Base-by-base conservation (phyloP, 2,329 filamentous ascomycete species). In the Penicillium sp. region DNA sequence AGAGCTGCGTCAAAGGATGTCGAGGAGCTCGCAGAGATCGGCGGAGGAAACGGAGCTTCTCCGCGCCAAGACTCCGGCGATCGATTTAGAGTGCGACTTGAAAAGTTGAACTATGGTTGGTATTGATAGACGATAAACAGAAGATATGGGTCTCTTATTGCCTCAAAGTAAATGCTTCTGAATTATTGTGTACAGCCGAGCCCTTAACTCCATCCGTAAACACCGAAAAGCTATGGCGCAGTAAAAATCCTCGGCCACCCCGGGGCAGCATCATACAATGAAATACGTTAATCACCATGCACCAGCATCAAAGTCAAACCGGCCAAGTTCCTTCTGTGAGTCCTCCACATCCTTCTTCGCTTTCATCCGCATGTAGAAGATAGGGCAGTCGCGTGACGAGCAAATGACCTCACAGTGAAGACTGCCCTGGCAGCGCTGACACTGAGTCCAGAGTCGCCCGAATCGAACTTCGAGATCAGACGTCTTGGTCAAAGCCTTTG, bases 361-460 rank as follows among this genome's bases (percentile, higher is more conserved):
- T 81, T 99, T 99, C 94, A 99, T 99, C 4, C 94, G 86, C 94
- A 99, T 99, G 73, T 99, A 99, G 74, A 99, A 99, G 66, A 99
- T 99, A 1, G 94, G 94, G 69, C 94, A 99, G 77, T 99, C 94
- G 71, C 91, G 89, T 70, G 88, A 92, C 57, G 88, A 92, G 77
- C 94, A 99, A 63, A 99, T 97, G 48, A 99, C 95, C 73, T 99
- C 94, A 71, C 90, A 94, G 75, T 99, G 94, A 82, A 99, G 88
- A 76, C 91, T 96, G 48, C 92, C 94, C 76, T 99, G 94, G 71
- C 94, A 99, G 38, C 94, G 81, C 76, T 99, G 94, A 70, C 94
- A 99, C 73, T 99, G 94, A 44, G 94, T 99, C 94, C 94, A 99
- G 46, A 99, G 79, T 45, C 94, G 80, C 5, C 90, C 88, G 69